Evolutionary conservation across 495 filamentous ascomycete species (phyloP).

Genomic region (Lichina pygmaea): DNA sequence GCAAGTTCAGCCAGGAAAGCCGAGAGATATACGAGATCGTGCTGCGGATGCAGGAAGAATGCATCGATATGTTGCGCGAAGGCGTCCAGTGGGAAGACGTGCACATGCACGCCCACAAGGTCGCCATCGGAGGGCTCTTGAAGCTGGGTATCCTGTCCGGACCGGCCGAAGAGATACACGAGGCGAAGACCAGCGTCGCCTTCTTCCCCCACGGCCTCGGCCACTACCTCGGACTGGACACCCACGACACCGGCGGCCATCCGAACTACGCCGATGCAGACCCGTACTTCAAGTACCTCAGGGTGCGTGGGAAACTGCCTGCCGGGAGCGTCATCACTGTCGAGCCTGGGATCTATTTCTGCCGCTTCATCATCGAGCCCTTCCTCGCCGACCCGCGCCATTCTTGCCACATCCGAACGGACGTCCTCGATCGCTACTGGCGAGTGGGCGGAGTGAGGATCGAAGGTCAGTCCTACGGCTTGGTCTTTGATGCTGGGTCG

Average conservation of each 20-base stretch:
- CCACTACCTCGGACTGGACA: slow-evolving; percentile 86
- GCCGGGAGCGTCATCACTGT: slow-evolving; percentile 66
- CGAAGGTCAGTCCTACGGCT: slow-evolving; percentile 19
- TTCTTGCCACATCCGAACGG: slow-evolving; percentile 41
- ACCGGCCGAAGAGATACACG: slow-evolving; percentile 39
- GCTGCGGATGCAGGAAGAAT: slow-evolving; percentile 55
- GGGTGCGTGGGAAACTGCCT: slow-evolving; percentile 51
- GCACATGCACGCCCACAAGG: slow-evolving; percentile 47
- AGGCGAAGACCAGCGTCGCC: slow-evolving; percentile 45
- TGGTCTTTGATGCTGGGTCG: neutral
- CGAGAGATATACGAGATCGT: slow-evolving; percentile 67
- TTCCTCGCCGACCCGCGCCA: slow-evolving; percentile 44
- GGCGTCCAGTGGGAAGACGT: slow-evolving; percentile 69
- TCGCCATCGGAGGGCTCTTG: slow-evolving; percentile 59
- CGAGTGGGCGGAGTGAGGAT: slow-evolving; percentile 65
- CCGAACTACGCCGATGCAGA: slow-evolving; percentile 67
- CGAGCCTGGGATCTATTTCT: slow-evolving; percentile 91
- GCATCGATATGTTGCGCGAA: slow-evolving; percentile 44
- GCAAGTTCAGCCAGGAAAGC: slow-evolving; percentile 45
- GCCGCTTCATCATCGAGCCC: slow-evolving; percentile 71
- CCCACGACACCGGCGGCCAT: slow-evolving; percentile 74
- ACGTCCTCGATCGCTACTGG: slow-evolving; percentile 63
- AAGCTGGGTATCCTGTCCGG: slow-evolving; percentile 48
- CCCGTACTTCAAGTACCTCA: slow-evolving; percentile 58
- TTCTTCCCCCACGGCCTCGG: slow-evolving; percentile 88